phyloP scores from a whole-genome alignment of 495 filamentous ascomycete genomes.

The Sporormia fimetaria region DNA sequence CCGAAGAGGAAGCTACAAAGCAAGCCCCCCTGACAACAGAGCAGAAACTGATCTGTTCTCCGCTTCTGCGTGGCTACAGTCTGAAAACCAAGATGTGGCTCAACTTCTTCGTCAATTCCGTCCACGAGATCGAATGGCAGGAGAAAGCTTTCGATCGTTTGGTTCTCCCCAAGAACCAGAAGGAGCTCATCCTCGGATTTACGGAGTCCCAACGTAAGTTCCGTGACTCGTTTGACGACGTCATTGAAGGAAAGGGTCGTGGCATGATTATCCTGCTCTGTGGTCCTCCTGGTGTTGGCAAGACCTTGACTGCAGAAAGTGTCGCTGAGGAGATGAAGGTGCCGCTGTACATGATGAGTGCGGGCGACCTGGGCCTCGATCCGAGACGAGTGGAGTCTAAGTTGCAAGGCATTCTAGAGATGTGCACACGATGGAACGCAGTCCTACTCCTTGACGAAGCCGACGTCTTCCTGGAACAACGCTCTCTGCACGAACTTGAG shows the following conservation, averaged over 20 bases:
- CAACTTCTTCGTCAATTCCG: slow-evolving; percentile 34
- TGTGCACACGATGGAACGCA: slow-evolving; percentile 35
- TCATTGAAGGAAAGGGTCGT: slow-evolving; percentile 42
- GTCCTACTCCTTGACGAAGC: slow-evolving; percentile 53
- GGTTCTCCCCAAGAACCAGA: slow-evolving; percentile 36
- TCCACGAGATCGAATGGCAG: slow-evolving; percentile 36
- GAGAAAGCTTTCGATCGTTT: slow-evolving; percentile 37
- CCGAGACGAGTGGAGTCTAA: slow-evolving; percentile 30
- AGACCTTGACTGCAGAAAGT: slow-evolving; percentile 34
- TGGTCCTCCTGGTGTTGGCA: slow-evolving; percentile 34
- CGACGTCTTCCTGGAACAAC: slow-evolving; percentile 53
- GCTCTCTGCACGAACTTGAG: slow-evolving; percentile 31
- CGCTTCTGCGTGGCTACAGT: slow-evolving; percentile 35
- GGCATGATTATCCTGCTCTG: slow-evolving; percentile 34
- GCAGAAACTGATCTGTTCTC: slow-evolving; percentile 32
- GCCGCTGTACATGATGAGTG: slow-evolving; percentile 34
- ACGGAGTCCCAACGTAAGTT: slow-evolving; percentile 38
- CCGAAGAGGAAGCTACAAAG: slow-evolving; percentile 29
- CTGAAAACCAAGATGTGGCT: slow-evolving; percentile 40
- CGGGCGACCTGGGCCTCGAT: slow-evolving; percentile 33
- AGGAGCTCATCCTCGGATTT: slow-evolving; percentile 44
- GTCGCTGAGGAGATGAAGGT: slow-evolving; percentile 34
- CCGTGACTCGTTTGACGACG: slow-evolving; percentile 39
- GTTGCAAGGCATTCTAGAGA: slow-evolving; percentile 33
- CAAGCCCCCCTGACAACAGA: slow-evolving; percentile 28